Conservation (phyloP, 257 asterid genomes). For the Voacanga thouarsii region DNA sequence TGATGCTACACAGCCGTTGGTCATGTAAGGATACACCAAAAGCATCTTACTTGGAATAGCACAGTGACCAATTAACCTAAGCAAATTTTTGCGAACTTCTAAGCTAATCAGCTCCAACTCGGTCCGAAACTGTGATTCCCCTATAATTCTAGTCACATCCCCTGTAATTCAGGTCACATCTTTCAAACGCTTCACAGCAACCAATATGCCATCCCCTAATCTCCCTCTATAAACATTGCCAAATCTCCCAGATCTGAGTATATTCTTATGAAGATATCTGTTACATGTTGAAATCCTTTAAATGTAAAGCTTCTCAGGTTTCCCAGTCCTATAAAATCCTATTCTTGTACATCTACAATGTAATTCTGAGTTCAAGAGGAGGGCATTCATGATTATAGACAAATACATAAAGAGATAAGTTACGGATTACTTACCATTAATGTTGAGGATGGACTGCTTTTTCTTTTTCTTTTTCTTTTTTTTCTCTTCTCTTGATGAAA, state of each 20-base stretch:
- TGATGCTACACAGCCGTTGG: too few relatives aligned
- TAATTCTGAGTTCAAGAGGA: slow-evolving; percentile 1
- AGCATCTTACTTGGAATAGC: too few relatives aligned
- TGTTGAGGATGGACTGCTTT: slow-evolving; percentile 52
- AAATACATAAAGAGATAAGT: background rate
- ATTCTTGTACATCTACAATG: too few relatives aligned
- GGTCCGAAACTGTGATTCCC: slow-evolving; percentile 74
- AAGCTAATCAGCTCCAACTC: slow-evolving; percentile 82
- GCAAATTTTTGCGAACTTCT: slow-evolving; percentile 88
- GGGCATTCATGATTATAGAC: background rate
- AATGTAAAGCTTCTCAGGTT: slow-evolving; percentile 71
- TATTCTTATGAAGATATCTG: slow-evolving; percentile 72
- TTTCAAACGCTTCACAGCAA: slow-evolving; percentile 85
- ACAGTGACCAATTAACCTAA: too few relatives aligned
- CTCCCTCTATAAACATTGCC: too few relatives aligned
- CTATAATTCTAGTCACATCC: slow-evolving; percentile 70
- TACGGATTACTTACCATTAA: slow-evolving; percentile 39
- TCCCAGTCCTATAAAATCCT: slow-evolving; percentile 59
- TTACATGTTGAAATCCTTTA: slow-evolving; percentile 78
- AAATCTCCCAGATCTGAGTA: slow-evolving; percentile 88
- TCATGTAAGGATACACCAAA: too few relatives aligned
- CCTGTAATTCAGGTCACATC: too few relatives aligned
- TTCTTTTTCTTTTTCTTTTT: too few relatives aligned
- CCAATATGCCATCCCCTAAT: too few relatives aligned
- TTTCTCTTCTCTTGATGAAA: slow-evolving; percentile 51